Base-by-base conservation (phyloP, 305 asterid species). In the Solanum chacoense region DNA sequence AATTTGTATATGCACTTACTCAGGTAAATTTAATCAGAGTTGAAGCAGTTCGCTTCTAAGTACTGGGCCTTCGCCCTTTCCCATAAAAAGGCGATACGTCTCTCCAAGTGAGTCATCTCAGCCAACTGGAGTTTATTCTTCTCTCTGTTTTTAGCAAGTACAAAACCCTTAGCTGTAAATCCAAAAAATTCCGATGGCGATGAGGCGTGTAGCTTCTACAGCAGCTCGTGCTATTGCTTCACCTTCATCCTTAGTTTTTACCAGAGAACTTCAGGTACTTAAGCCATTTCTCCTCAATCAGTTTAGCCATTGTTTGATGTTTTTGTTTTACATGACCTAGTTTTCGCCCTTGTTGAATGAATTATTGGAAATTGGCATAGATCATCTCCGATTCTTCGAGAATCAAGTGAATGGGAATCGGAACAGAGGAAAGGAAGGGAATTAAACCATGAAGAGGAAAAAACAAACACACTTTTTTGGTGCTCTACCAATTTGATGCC, bases 201-300 rank as follows among this genome's bases (percentile, higher is more conserved):
- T 95, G 99, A 96, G 93, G 85, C 95, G 98, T 89, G 98, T 87
- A 42, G 95, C 94, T 81, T 73, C 93, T 18, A 91, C 95, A 85
- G 97, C 97, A 45, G 86, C 92, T 92, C 97, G 98, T 89, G 95
- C 95, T 76, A 24, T 93, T 63, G 42, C 94, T 90, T 93, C 86
- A 42, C 86, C 86, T 24, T 85, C 91, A 77, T 92, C 98, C 26
- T 87, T 95, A 26, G 24, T 93, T 88, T 88, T 90, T 32, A 89
- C 93, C 86, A 91, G 98, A 84, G 78, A 90, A 77, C 96, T 97
- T 90, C 98, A 97, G 71, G 99, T 91, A 93, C 77, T 63, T 79
- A 74, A 38, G 10, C 45, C 35, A 20, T 45, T 74, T 32, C 12
- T 24, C 31, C 55, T 28, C 72, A 34, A 37, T 63, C 45, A 38